Base-by-base conservation (phyloP, 2,329 filamentous ascomycete genomes). In the Nigrograna mackinnonii region DNA sequence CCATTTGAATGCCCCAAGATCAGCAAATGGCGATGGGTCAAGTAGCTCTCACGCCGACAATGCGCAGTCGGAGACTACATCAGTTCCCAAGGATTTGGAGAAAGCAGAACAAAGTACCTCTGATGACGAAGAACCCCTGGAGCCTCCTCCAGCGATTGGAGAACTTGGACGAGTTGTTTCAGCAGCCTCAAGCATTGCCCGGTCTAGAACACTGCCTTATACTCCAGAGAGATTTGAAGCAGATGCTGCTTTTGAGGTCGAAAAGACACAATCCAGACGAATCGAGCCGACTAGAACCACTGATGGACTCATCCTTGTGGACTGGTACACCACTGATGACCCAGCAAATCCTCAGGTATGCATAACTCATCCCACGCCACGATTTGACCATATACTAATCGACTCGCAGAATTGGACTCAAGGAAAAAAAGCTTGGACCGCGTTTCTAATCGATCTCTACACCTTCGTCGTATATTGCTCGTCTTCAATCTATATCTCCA, bases 401-500 rank as follows among this genome's bases (percentile, higher is more conserved):
- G 24, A 12, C 24, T 11, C 11, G 11, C 24, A 60, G 30, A 73
- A 73, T 37, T 72, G 72, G 72, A 57, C 57, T 1, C 44, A 45
- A 0, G 46, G 45, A 36, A 74, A 71, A 57, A 74, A 73, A 45
- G 55, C 62, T 33, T 70, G 72, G 44, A 70, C 77, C 12, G 76
- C 72, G 0, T 69, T 69, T 33, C 56, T 75, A 30, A 72, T 79
- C 46, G 76, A 71, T 39, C 47, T 79, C 6, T 65, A 77, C 42
- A 79, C 76, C 0, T 74, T 76, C 22, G 67, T 70, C 4, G 71
- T 80, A 33, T 82, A 80, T 56, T 71, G 75, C 22, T 76, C 75
- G 6, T 75, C 73, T 3, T 68, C 76, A 0, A 78, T 81, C 22
- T 80, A 79, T 51, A 71, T 73, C 0, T 68, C 77, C 0, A 74